phyloP scores from a whole-genome alignment of 2,329 filamentous ascomycete genomes.

The Aureobasidium uvarum region DNA sequence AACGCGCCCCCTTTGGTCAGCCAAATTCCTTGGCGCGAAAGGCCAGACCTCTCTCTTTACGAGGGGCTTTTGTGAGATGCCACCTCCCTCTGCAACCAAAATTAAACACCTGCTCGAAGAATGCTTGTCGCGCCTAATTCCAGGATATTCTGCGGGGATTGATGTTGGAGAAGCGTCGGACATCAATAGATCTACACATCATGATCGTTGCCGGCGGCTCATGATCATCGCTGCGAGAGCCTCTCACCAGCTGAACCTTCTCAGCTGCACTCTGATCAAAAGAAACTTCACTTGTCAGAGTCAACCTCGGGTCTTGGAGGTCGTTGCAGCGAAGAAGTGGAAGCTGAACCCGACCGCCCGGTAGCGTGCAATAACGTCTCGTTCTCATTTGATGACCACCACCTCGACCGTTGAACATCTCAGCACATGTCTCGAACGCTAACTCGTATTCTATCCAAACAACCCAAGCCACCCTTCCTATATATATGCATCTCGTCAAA shows the following conservation, averaged over 20 bases:
- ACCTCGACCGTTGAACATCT: background rate
- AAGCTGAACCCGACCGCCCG: conserved; percentile 18
- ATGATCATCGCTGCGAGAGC: conserved; percentile 1
- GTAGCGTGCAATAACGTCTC: conserved; percentile 20
- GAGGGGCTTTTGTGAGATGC: background rate
- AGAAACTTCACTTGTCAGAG: conserved; percentile 16
- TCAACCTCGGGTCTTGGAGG: conserved; percentile 4
- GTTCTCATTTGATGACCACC: conserved; percentile 20
- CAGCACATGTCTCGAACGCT: conserved; percentile 24
- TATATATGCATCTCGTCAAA: conserved; percentile 18
- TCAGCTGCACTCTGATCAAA: conserved; percentile 8
- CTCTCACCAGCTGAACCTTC: background rate
- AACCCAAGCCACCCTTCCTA: conserved; percentile 6
- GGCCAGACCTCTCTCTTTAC: conserved; percentile 1
- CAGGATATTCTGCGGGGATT: background rate
- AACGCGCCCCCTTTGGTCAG: background rate
- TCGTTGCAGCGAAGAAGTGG: conserved; percentile 20
- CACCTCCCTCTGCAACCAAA: background rate
- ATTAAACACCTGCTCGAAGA: background rate
- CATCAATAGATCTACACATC: background rate
- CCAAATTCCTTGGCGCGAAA: background rate
- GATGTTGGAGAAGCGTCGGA: background rate
- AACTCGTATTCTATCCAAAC: background rate
- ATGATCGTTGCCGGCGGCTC: background rate
- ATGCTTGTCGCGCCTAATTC: conserved; percentile 12